phyloP scores from a whole-genome alignment of 192 early-diverging fungal genomes.

The Coemansia sp. region DNA sequence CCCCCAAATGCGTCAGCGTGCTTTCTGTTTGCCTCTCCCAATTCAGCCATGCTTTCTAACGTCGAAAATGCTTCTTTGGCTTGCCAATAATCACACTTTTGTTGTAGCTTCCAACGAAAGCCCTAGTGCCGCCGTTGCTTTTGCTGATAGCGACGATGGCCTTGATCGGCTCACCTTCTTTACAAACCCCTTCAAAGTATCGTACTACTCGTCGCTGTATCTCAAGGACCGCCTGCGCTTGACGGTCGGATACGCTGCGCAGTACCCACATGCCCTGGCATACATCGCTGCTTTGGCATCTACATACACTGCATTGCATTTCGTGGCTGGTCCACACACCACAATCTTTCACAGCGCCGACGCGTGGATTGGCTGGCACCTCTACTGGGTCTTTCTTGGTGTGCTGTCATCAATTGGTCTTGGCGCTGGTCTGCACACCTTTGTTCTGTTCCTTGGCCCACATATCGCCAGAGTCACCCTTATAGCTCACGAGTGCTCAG shows the following conservation, averaged over 20 bases:
- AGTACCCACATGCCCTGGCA: slow-evolving; percentile 41
- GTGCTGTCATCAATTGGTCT: slow-evolving; percentile 89
- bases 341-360: slow-evolving; percentile 47
- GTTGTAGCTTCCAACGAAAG: not conserved
- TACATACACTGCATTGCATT: slow-evolving; percentile 43
- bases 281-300: slow-evolving; percentile 33
- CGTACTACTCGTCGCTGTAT: slow-evolving; percentile 49
- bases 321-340: slow-evolving; percentile 38
- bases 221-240: slow-evolving; percentile 20
- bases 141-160: not conserved
- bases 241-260: slow-evolving; percentile 25
- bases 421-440: slow-evolving; percentile 93
- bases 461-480: slow-evolving; percentile 90
- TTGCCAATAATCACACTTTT: no score
- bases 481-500: slow-evolving; percentile 78
- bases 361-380: slow-evolving; percentile 74
- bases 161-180: slow-evolving; percentile 39
- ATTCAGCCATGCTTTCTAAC: no score
- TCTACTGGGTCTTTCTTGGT: slow-evolving; percentile 86
- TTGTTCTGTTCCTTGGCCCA: slow-evolving; percentile 91
- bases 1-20: no score
- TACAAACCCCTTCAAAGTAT: slow-evolving; percentile 47
- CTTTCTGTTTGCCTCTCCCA: no score
- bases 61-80: no score
- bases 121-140: not conserved